Evolutionary conservation across 805 yeast species (phyloP).

Genomic region (Nakazawaea siamensis): DNA sequence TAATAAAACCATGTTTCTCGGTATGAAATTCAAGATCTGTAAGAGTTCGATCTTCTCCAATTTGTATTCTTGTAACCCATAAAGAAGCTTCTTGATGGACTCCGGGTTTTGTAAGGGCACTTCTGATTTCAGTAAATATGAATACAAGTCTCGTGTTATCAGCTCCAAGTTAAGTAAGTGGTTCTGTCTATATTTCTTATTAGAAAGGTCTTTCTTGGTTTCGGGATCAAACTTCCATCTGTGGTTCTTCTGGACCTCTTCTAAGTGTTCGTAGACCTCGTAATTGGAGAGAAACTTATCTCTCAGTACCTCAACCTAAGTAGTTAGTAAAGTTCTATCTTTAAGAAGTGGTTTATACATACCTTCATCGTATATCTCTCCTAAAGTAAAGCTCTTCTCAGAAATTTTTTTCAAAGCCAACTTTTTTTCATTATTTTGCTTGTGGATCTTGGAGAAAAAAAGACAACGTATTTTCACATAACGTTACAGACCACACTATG

Average conservation of each 20-base stretch:
- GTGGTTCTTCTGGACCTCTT: slow-evolving; percentile 35
- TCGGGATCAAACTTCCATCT: slow-evolving; percentile 34
- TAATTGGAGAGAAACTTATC: slow-evolving; percentile 55
- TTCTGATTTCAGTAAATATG: slow-evolving; percentile 32
- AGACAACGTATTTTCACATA: too few species aligned
- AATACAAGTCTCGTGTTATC: slow-evolving; percentile 37
- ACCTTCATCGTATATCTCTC: too few species aligned
- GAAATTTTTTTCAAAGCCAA: too few species aligned
- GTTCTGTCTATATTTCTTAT: slow-evolving; percentile 21
- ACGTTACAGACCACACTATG: too few species aligned
- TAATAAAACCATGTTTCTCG: slow-evolving; percentile 70
- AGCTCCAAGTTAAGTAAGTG: slow-evolving; percentile 39
- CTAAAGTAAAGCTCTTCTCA: too few species aligned
- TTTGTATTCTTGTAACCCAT: slow-evolving; percentile 37
- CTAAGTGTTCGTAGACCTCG: slow-evolving; percentile 54
- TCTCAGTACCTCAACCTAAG: slow-evolving; percentile 41
- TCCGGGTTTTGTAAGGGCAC: slow-evolving; percentile 23
- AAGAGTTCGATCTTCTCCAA: slow-evolving; percentile 78
- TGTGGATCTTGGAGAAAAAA: too few species aligned
- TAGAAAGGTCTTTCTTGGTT: slow-evolving; percentile 15
- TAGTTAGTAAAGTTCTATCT: too few species aligned
- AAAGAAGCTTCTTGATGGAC: slow-evolving; percentile 30
- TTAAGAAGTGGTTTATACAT: too few species aligned
- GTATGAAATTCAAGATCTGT: slow-evolving; percentile 76
- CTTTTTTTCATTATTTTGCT: too few species aligned